Base-by-base conservation (phyloP, 306 rosid genomes). In the Fagus crenata region DNA sequence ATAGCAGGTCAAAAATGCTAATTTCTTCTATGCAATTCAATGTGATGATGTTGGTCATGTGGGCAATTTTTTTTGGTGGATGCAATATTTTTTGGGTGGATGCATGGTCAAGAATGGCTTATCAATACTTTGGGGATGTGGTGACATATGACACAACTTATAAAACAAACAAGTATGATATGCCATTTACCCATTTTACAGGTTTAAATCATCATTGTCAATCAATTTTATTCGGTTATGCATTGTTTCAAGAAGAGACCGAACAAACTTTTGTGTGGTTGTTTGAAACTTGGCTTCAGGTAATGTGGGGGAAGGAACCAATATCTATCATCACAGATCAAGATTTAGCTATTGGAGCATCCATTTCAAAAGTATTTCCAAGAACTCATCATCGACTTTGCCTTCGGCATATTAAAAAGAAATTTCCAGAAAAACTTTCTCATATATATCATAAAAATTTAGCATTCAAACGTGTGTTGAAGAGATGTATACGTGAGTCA, bases 111-210 rank as follows among this genome's bases (percentile, higher is more conserved):
- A 2, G 49, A 0, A 60, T 33, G 18, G 4, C 60, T 1, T 32
- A 61, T 60, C 49, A 63, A 6, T 75, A 63, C 35, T 60, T 63
- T 61, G 17, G 49, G 8, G 78, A 75, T 75, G 35, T 75, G 2
- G 35, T 75, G 15, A 14, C 36, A 7, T 75, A 60, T 42, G 72
- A 46, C 31, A 75, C 46, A 5, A 59, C 71, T 5, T 75, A 75
- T 61, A 17, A 13, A 8, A 43, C 61, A 75, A 43, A 59, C 49
- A 75, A 43, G 7, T 75, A 75, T 17, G 49, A 75, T 5, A 42
- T 60, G 72, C 12, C 61, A 14, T 75, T 43, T 46, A 13, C 49
- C 0, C 61, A 41, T 2, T 75, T 75, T 63, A 7, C n/a, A 0
- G 6, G 71, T 18, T 41, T 75, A 17, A 75, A 43, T 12, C 58